Evolutionary conservation across 1,284 basidiomycete species (phyloP).

Genomic region (Taiwanofungus camphoratus): DNA sequence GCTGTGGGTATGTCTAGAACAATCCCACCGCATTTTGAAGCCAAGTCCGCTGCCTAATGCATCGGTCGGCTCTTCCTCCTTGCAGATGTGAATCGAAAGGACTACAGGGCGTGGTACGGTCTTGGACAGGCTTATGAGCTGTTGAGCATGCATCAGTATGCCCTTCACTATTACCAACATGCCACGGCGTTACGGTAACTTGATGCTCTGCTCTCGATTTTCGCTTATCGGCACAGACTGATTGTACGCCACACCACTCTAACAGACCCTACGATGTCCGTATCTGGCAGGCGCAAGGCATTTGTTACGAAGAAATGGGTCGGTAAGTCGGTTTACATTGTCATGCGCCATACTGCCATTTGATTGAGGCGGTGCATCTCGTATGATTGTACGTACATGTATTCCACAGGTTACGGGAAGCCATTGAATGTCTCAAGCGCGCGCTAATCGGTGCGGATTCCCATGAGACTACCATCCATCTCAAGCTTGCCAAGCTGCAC

Average conservation of each 20-base stretch:
- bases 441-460: slow-evolving; percentile 83
- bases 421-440: slow-evolving; percentile 84
- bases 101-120: slow-evolving; percentile 98
- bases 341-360: slow-evolving; percentile 16
- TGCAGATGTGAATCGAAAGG: slow-evolving; percentile 89
- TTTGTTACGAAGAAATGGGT: slow-evolving; percentile 89
- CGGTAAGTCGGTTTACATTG: slow-evolving; percentile 39
- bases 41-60: no score
- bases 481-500: slow-evolving; percentile 77
- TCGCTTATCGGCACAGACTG: slow-evolving; percentile 2
- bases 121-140: slow-evolving; percentile 97
- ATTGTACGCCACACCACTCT: background rate
- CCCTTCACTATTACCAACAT: slow-evolving; percentile 94
- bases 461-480: slow-evolving; percentile 69
- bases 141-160: slow-evolving; percentile 94
- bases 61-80: background rate
- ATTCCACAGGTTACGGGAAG: slow-evolving; percentile 64
- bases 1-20: slow-evolving; percentile 75
- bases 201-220: slow-evolving; percentile 6
- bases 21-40: background rate
- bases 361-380: slow-evolving; percentile 10
- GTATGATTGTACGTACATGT: slow-evolving; percentile 6
- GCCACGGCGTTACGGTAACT: slow-evolving; percentile 85
- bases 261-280: slow-evolving; percentile 91
- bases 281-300: slow-evolving; percentile 93